phyloP scores from a whole-genome alignment of 1,284 basidiomycete genomes.

The Microbotryum lychnidis-dioicae region DNA sequence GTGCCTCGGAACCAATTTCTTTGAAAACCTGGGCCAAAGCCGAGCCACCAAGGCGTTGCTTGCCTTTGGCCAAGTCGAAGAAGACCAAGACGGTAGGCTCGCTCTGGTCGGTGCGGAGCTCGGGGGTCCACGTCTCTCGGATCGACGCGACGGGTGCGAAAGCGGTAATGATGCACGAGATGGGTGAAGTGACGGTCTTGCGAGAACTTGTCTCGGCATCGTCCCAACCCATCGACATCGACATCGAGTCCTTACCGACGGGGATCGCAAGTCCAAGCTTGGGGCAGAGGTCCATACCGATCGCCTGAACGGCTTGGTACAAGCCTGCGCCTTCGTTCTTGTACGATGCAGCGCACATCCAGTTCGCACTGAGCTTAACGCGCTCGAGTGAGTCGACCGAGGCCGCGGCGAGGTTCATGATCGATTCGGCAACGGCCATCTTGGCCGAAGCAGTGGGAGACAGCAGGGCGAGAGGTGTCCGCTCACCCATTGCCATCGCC shows the following conservation, averaged over 20 bases:
- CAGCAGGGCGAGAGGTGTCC: conserved; percentile 84
- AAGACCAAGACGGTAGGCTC: conserved; percentile 69
- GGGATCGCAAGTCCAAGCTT: conserved; percentile 87
- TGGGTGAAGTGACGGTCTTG: conserved; percentile 77
- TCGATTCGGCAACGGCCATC: conserved; percentile 90
- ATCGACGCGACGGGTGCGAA: conserved; percentile 82
- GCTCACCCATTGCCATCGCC: conserved; percentile 96
- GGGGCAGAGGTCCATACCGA: conserved; percentile 94
- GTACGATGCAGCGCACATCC: conserved; percentile 95
- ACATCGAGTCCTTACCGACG: conserved; percentile 99
- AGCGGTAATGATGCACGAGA: conserved; percentile 89
- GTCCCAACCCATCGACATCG: conserved; percentile 95
- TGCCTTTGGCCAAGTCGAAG: conserved; percentile 78
- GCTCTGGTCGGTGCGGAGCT: conserved; percentile 57
- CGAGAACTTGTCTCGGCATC: conserved; percentile 52
- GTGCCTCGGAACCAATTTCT: conserved; percentile 76
- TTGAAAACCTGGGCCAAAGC: conserved; percentile 92
- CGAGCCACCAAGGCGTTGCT: conserved; percentile 84
- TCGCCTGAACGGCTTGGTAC: conserved; percentile 85
- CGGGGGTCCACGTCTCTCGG: conserved; percentile 82
- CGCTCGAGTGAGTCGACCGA: conserved; percentile 60
- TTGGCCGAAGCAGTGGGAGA: conserved; percentile 80
- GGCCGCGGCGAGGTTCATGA: conserved; percentile 85
- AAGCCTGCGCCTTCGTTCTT: conserved; percentile 82
- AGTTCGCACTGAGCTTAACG: conserved; percentile 95